phyloP scores from a whole-genome alignment of 768 basidiomycete genomes.

The Termitomyces sp. region DNA sequence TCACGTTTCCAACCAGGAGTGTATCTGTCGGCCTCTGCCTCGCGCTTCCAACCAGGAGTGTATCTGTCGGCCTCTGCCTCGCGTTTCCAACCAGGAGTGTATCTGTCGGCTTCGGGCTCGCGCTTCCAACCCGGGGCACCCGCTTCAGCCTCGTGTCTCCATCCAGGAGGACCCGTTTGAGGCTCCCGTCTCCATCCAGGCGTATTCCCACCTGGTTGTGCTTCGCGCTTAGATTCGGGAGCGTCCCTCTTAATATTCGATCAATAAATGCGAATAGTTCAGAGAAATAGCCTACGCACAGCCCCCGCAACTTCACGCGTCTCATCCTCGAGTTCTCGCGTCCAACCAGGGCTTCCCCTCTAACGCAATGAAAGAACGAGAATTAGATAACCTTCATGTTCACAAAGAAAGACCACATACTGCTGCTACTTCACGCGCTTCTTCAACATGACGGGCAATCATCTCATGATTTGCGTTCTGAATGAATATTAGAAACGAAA shows the following conservation, averaged over 20 bases:
- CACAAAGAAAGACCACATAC: neutral
- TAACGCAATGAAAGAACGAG: neutral
- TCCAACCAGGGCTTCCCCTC: conserved; percentile 11
- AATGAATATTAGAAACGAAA: neutral
- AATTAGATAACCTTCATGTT: neutral
- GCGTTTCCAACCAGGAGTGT: conserved; percentile 6
- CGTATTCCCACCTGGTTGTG: neutral
- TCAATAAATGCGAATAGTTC: neutral
- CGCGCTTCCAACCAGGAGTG: neutral
- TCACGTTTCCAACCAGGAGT: conserved; percentile 8
- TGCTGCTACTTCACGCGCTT: neutral
- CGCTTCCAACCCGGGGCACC: conserved; percentile 13
- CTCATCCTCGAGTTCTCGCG: conserved; percentile 3
- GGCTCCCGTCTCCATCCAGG: conserved; percentile 2
- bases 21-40: conserved; percentile 2
- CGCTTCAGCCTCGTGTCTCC: conserved; percentile 10
- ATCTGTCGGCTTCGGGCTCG: neutral
- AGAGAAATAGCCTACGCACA: neutral
- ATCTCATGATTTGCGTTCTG: conserved; percentile 9
- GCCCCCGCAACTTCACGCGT: neutral
- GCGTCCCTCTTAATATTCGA: neutral
- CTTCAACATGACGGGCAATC: conserved; percentile 12
- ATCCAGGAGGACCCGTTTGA: conserved; percentile 4
- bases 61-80: conserved; percentile 6
- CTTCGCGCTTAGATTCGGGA: neutral